Base-by-base conservation (phyloP, 257 asterid species). In the Petunia axillaris region DNA sequence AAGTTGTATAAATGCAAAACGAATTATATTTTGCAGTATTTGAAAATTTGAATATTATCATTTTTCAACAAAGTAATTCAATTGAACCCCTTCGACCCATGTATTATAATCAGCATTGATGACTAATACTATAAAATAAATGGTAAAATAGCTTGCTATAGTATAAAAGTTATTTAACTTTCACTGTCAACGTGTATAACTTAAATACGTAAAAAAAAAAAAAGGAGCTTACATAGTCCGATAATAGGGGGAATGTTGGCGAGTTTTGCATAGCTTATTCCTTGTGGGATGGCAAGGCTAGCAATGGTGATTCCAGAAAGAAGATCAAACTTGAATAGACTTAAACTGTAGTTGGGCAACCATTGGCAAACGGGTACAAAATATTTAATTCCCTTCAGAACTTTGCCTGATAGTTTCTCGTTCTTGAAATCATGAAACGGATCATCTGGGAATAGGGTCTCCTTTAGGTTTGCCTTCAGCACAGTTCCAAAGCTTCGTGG, bases 301-400 rank as follows among this genome's bases (percentile, higher is more conserved):
- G 97, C 97, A 14, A 94, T 90, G 50, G 97, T 94, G 86, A 91
- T 87, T 8, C 97, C 97, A n/a, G 98, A 88, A 15, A 92, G 97
- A 60, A 94, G 93, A 83, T 94, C 98, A 64, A 85, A 94, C 82
- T 84, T 89, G 83, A 94, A 91, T 36, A 85, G 70, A 4, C 52
- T 13, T 0, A 91, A 7, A 40, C 14, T 85, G 48, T 92, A 94
- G 16, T 64, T 85, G 0, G 97, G 97, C 40, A 91, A 77, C 98
- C 98, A 94, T 4, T 83, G 91, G 25, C 76, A 66, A 1, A 91
- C 75, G 0, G 98, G 97, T 1, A 91, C 75, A 78, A 92, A 91
- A 80, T 94, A 94, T 25, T 89, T 85, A 7, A 91, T 15, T 2
- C 77, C 86, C 44, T 86, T 86, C 40, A 63, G n/a, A 0, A 82